phyloP scores from a whole-genome alignment of 768 basidiomycete species.

The Rhizopogon sp. region DNA sequence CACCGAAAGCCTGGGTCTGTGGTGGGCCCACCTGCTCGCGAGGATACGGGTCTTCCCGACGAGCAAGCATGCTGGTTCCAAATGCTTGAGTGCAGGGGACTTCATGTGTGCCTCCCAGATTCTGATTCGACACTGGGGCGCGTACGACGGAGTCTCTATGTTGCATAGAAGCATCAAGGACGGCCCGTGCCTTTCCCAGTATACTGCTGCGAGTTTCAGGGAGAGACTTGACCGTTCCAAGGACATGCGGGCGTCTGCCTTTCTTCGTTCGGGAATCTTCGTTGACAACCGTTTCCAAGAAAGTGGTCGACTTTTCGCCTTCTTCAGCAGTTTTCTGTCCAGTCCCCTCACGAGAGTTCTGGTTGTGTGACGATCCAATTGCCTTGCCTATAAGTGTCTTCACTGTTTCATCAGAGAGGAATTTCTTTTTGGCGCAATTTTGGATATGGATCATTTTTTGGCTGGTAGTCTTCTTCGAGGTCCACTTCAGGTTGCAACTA shows the following conservation, averaged over 20 bases:
- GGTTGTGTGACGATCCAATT: constrained; percentile 20
- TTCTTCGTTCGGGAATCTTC: constrained; percentile 44
- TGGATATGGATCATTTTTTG: constrained; percentile 68
- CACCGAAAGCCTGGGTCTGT: constrained; percentile 36
- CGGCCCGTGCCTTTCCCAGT: constrained; percentile 30
- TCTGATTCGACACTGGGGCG: constrained; percentile 6
- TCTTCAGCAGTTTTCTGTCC: constrained; percentile 16
- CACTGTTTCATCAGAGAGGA: constrained; percentile 51
- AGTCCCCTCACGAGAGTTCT: constrained; percentile 12
- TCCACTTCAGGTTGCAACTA: constrained; percentile 65
- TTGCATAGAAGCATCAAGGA: constrained; percentile 22
- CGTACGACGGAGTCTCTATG: background rate
- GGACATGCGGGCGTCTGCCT: constrained; percentile 29
- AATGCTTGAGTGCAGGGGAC: constrained; percentile 29
- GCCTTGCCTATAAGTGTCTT: constrained; percentile 47
- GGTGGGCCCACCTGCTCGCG: constrained; percentile 7
- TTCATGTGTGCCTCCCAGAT: background rate
- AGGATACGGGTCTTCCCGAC: background rate
- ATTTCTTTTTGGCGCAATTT: constrained; percentile 60
- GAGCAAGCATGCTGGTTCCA: constrained; percentile 24
- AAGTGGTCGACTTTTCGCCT: constrained; percentile 33
- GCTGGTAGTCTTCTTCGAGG: constrained; percentile 52
- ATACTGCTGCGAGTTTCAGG: constrained; percentile 41
- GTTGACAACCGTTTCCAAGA: constrained; percentile 50
- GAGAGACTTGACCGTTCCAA: constrained; percentile 42